Evolutionary conservation across 1,284 basidiomycete species (phyloP), one percentile per base, ranked within the genome.

Genomic region (Irpex sp.): DNA sequence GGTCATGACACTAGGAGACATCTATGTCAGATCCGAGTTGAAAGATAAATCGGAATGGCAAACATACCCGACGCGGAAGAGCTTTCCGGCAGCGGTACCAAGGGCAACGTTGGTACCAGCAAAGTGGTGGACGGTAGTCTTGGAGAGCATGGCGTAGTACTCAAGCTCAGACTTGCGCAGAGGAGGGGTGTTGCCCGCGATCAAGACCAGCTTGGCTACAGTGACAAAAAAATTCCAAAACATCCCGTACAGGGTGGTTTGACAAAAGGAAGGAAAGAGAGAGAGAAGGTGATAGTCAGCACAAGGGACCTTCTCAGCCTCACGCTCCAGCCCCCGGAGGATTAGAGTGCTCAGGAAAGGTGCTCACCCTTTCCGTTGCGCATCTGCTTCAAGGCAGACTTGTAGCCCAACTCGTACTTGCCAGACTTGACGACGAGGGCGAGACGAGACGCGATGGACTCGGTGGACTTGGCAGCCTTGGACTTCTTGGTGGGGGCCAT

Each of bases 131-230:
- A 98, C 96, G 67, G 90, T 88, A 65, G 96, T 98, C 86, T 98
- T 98, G 69, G 93, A 96, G 73, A 99, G 86, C 97, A 99, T 99
- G 82, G 97, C 97, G 79, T 99, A 99, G 87, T 99, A 99, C 86
- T 99, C 97, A 68, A 99, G 86, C 87, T 99, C 97, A 65, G 96
- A 98, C 81, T 98, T 98, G 81, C 97, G 94, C 70, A 99, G 88
- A 68, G 97, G 97, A 65, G 97, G 97, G 82, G 96, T 98, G 86
- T 99, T 99, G 73, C 95, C 96, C 74, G 97, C 96, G 78, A 99
- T 98, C 78, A 99, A 84, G 75, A 99, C 92, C 73, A 99, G 94
- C 84, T 98, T 99, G 79, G 97, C 97, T 97, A 77, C 57, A 70
- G 54, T n/a, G 40, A 48, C 55, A 58, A 62, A 58, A 62, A 62